Evolutionary conservation across 192 early-diverging fungal genomes (phyloP), one percentile per base, ranked within the genome.

Genomic region (Coemansia javaensis): DNA sequence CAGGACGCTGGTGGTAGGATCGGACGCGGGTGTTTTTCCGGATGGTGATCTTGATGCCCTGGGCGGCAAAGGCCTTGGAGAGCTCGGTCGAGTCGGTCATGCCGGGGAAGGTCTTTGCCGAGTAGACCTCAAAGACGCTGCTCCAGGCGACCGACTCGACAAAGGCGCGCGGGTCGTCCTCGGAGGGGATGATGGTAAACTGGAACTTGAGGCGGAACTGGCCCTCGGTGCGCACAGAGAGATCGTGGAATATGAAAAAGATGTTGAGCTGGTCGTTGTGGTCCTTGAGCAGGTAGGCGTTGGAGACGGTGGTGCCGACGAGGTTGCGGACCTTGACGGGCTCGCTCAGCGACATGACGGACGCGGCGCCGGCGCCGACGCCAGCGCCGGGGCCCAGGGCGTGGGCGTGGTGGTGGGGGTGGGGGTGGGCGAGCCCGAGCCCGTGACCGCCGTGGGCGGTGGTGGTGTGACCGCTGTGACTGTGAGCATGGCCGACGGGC

Each of bases 231-330:
- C 87, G 65, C 15, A 90, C 81, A 15, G 82, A 85, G 33, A 90
- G 58, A 50, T 90, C 87, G 43, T 86, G 87, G 63, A 90, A 90
- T 32, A 90, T 78, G 55, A 90, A 90, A 34, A 83, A 90, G 24
- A 88, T 79, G 17, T 82, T 85, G 31, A 80, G 63, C 16, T 83
- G 56, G 47, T 84, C 81, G 37, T 84, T 56, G 20, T 80, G 44
- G 59, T 88, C 80, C 42, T 76, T 81, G 12, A 90, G 68, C 34
- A 83, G 58, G 50, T 81, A 81, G 2, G 86, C 85, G 7, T 82
- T 83, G 2, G 86, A 77, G 2, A 82, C 79, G 4, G 78, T 75
- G 12, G 80, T 82, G 22, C 87, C 86, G n/a, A 86, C 82, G 17
- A 90, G 52, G 27, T 86, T 88, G 7, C 85, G 79, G 18, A 68